These are phyloP conservation scores for Phytophthora brassicae DNA, from an alignment of 352 stramenopile genomes.

Conservation along the genomic window DNA sequence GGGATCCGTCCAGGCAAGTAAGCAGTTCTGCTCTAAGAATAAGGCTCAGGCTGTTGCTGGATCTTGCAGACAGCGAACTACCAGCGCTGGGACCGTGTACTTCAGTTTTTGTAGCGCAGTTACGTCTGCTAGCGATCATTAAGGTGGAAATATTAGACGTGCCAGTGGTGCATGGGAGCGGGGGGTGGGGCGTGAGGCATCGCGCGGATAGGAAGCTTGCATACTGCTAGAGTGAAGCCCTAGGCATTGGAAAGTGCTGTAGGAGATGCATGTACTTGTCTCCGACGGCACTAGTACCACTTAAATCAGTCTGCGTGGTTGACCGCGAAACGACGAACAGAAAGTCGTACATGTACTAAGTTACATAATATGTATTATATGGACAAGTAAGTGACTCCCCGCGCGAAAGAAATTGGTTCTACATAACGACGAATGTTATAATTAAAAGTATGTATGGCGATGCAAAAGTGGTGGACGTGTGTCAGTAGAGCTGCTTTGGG, in stretches of 20 bases:
- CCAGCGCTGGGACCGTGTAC: conserved; percentile 2
- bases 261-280: background rate
- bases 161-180: too few relatives aligned
- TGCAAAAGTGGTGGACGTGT: too few relatives aligned
- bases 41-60: background rate
- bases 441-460: too few relatives aligned
- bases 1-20: conserved; percentile 2
- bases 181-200: too few relatives aligned
- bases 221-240: too few relatives aligned
- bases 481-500: too few relatives aligned
- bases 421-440: too few relatives aligned
- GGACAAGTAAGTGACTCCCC: background rate
- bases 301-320: conserved; percentile 2
- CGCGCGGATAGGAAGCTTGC: too few relatives aligned
- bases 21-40: conserved; percentile 8
- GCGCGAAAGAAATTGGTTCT: conserved; percentile 3
- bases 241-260: too few relatives aligned
- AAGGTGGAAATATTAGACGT: background rate
- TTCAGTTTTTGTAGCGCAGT: background rate
- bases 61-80: background rate
- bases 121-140: background rate
- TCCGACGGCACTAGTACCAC: background rate
- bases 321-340: conserved; percentile 4
- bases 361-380: too few relatives aligned
- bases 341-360: too few relatives aligned